A percentile compares a stretch with the other conserved stretches of the same genome.
Evolutionary conservation across 108 stramenopile genomes (phyloP).

Genomic region (Nitzschia palea): DNA sequence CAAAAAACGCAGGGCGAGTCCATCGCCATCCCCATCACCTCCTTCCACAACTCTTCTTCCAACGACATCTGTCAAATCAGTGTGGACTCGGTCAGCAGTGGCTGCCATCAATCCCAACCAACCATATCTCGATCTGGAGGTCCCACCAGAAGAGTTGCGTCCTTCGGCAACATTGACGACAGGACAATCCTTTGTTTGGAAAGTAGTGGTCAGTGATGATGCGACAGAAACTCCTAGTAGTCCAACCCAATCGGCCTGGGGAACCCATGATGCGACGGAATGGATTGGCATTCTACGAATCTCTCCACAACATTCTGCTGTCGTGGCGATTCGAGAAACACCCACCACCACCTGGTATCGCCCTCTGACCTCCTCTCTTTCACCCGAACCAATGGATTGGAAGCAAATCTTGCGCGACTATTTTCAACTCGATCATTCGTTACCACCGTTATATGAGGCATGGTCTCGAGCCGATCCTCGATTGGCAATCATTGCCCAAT

Average conservation of each 20-base stretch:
- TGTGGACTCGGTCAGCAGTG: conserved; percentile 4
- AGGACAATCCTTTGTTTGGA: conserved; percentile 88
- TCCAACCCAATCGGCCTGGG: conserved; percentile 68
- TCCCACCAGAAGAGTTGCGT: conserved; percentile 70
- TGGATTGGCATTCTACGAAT: conserved; percentile 75
- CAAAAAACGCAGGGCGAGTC: not conserved
- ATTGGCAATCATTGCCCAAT: conserved; percentile 57
- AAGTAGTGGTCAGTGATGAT: conserved; percentile 1
- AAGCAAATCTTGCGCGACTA: conserved; percentile 55
- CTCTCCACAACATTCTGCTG: conserved; percentile 27
- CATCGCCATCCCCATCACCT: not conserved
- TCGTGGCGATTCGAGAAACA: conserved; percentile 75
- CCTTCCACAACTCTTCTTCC: not conserved
- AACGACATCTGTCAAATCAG: not conserved
- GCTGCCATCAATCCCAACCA: conserved; percentile 22
- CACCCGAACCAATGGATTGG: conserved; percentile 6
- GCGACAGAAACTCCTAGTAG: not conserved
- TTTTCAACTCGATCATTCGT: conserved; percentile 68
- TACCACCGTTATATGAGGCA: conserved; percentile 63
- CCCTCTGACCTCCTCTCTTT: conserved; percentile 45
- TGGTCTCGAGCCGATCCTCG: conserved; percentile 75
- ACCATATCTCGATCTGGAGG: conserved; percentile 56
- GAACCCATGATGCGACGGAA: conserved; percentile 78
- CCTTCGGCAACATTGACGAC: conserved; percentile 82
- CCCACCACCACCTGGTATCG: conserved; percentile 72